Evolutionary conservation across 2,329 filamentous ascomycete species (phyloP), one percentile per base, ranked within the genome.

Genomic region (Elsinoe ampelina): DNA sequence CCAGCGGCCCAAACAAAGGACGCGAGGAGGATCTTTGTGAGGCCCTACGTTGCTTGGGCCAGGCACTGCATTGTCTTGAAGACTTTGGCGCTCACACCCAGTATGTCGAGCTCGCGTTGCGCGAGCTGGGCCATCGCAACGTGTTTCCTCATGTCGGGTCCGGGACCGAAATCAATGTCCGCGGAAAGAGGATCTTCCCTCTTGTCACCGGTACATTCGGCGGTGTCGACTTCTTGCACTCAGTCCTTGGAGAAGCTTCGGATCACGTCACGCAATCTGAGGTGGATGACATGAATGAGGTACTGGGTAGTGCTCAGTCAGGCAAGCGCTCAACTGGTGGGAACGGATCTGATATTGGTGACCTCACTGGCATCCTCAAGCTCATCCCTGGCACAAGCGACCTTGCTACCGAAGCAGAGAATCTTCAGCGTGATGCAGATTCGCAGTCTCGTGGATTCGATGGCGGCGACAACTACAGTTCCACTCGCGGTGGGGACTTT

Each of bases 81-180:
- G 91, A 96, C 68, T 97, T 85, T 74, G 85, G 90, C 55, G 92
- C 91, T 13, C 92, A 96, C 73, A 95, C 89, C 69, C 96, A 96
- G 77, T 96, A 95, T 72, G 83, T 80, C 12, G 91, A 96, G 70
- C 81, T 96, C 58, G 88, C 87, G 58, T 78, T 96, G 48, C 90
- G 93, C 64, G 90, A 95, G 70, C 73, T 95, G 65, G 90, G 89
- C 54, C 89, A 93, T 71, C 76, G 73, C 5, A 80, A 87, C 59
- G 73, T 95, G 59, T 96, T 96, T 70, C 89, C 92, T 22, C 90
- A 95, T 66, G 88, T 93, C 56, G 92, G 92, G 35, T 79, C 83
- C 58, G 74, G 81, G 64, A 89, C 89, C n/a, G 75, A 76, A 66
- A 75, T 95, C 26, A 75, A 81, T 45, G 77, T 96, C 26, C 75